A percentile compares a stretch with the other conserved stretches of the same genome.
phyloP scores from a whole-genome alignment of 257 asterid genomes.

The Catharanthus roseus region DNA sequence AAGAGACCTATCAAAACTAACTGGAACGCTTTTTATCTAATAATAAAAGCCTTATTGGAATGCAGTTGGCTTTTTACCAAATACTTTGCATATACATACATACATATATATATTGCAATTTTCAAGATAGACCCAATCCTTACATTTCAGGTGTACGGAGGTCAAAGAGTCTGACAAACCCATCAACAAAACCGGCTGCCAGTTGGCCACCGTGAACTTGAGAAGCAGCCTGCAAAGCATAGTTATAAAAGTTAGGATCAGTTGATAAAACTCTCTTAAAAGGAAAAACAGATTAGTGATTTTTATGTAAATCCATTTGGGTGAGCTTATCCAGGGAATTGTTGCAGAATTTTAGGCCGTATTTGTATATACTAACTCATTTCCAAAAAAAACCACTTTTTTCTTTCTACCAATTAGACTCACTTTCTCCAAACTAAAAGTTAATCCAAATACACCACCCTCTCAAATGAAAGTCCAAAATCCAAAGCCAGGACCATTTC shows the following conservation, averaged over 20 bases:
- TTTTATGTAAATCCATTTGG: background rate
- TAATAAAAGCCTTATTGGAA: background rate
- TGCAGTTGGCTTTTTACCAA: no score
- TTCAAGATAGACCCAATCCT: slow-evolving; percentile 19
- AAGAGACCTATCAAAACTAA: background rate
- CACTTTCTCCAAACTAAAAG: no score
- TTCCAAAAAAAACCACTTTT: no score
- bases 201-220: slow-evolving; percentile 90
- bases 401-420: no score
- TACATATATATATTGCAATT: no score
- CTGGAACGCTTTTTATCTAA: background rate
- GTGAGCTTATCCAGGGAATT: background rate
- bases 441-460: no score
- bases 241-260: slow-evolving; percentile 3
- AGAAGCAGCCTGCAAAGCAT: slow-evolving; percentile 64
- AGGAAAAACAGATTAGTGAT: background rate
- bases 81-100: no score
- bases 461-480: background rate
- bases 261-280: background rate
- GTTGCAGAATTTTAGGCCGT: background rate
- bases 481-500: background rate
- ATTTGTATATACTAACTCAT: no score
- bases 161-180: slow-evolving; percentile 70
- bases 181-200: slow-evolving; percentile 89
- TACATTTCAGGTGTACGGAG: slow-evolving; percentile 81